Conservation (phyloP, 352 stramenopile genomes). For the Phytophthora sansomeana region DNA sequence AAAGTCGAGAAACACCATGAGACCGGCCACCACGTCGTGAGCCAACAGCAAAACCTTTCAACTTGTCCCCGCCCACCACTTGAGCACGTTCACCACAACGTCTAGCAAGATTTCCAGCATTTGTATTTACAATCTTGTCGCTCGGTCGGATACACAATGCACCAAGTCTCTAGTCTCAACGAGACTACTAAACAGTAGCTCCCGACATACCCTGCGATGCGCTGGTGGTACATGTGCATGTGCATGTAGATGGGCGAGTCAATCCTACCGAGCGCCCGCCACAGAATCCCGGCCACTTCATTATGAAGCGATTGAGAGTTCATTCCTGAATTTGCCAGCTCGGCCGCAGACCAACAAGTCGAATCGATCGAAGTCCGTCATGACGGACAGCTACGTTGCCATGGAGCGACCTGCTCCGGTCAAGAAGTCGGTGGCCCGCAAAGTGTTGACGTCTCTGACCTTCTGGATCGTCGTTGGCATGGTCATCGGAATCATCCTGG, state of each 20-base stretch:
- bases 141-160: background rate
- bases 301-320: background rate
- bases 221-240: background rate
- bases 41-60: too few species aligned
- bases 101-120: too few species aligned
- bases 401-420: conserved; percentile 31
- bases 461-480: conserved; percentile 70
- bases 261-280: background rate
- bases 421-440: conserved; percentile 43
- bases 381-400: conserved; percentile 32
- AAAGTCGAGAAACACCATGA: background rate
- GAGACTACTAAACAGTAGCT: background rate
- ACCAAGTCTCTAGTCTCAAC: background rate
- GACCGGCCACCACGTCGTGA: background rate
- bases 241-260: background rate
- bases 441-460: conserved; percentile 58
- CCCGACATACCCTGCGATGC: background rate
- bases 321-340: conserved; percentile 32
- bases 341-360: conserved; percentile 5
- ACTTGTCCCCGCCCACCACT: background rate
- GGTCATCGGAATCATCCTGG: conserved; percentile 53
- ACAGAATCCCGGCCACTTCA: background rate
- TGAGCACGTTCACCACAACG: background rate
- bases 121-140: background rate
- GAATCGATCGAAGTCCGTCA: conserved; percentile 4